A percentile compares a stretch with the other conserved stretches of the same genome.
phyloP scores from a whole-genome alignment of 225 moss, liverwort and hornwort genomes.

The Asterella californica region DNA sequence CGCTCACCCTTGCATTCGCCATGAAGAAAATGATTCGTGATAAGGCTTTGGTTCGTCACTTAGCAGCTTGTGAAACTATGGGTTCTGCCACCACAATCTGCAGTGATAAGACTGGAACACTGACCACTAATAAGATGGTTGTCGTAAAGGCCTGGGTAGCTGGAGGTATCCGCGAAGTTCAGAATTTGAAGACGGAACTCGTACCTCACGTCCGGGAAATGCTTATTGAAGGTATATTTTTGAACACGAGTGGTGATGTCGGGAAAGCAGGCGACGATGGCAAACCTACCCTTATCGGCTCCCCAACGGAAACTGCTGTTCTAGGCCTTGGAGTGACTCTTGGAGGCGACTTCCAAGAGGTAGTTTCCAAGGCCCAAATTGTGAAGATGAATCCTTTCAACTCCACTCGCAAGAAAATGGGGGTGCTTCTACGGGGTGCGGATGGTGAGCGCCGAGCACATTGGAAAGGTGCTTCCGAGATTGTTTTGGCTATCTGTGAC shows the following conservation, averaged over 20 bases:
- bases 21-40: constrained; percentile 99
- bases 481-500: constrained; percentile 68
- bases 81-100: constrained; percentile 94
- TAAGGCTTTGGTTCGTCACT: constrained; percentile 85
- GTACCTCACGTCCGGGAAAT: constrained; percentile 26
- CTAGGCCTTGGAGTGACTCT: constrained; percentile 60
- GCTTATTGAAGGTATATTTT: constrained; percentile 55
- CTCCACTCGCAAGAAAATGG: constrained; percentile 75
- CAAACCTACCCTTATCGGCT: constrained; percentile 53
- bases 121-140: constrained; percentile 88
- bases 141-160: constrained; percentile 83
- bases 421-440: constrained; percentile 49
- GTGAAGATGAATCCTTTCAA: constrained; percentile 84
- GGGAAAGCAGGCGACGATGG: constrained; percentile 44
- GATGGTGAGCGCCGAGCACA: constrained; percentile 55
- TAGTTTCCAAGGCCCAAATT: constrained; percentile 39
- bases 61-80: constrained; percentile 97
- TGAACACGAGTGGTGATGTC: constrained; percentile 72
- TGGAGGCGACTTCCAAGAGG: constrained; percentile 55
- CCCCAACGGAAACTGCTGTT: constrained; percentile 85
- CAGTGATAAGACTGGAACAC: constrained; percentile 92
- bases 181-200: constrained; percentile 39
- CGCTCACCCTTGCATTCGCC: constrained; percentile 88
- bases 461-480: constrained; percentile 92
- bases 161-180: constrained; percentile 48